phyloP scores from a whole-genome alignment of 2,329 filamentous ascomycete genomes.

The Bipolaris victoriae region DNA sequence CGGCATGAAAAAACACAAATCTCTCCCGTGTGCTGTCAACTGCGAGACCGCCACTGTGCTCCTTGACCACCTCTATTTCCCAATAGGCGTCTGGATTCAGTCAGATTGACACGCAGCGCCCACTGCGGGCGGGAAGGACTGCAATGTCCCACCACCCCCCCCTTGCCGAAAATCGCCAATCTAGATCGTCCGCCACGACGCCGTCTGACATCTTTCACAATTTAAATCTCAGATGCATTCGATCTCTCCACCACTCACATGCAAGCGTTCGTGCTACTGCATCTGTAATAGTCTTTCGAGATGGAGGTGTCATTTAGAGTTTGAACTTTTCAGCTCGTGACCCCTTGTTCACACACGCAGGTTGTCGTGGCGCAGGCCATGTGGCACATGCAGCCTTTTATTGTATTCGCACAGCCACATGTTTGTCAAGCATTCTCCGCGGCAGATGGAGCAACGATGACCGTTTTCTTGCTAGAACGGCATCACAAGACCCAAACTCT shows the following conservation, averaged over 20 bases:
- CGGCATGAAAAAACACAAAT: too few relatives aligned
- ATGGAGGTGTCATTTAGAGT: slow-evolving; percentile 3
- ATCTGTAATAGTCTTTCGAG: neutral
- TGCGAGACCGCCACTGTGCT: slow-evolving; percentile 4
- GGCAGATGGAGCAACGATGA: neutral
- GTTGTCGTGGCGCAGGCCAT: slow-evolving; percentile 15
- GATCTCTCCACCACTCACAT: slow-evolving; percentile 14
- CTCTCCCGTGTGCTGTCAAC: neutral
- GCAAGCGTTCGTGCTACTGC: slow-evolving; percentile 5
- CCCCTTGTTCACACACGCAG: slow-evolving; percentile 21
- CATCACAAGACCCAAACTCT: neutral
- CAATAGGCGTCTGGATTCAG: neutral
- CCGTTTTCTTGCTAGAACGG: neutral
- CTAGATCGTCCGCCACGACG: slow-evolving; percentile 24
- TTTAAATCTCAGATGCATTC: slow-evolving; percentile 13
- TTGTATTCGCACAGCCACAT: slow-evolving; percentile 10
- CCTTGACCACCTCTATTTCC: neutral
- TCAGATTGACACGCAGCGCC: slow-evolving; percentile 11
- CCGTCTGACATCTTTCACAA: slow-evolving; percentile 13
- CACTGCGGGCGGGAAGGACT: slow-evolving; percentile 7
- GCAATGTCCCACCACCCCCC: slow-evolving; percentile 9
- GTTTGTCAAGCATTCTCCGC: neutral
- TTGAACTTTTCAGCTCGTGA: slow-evolving; percentile 23
- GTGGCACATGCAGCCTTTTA: neutral
- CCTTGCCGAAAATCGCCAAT: slow-evolving; percentile 13